Evolutionary conservation across 192 early-diverging fungal species (phyloP).

Genomic region (Mortierella claussenii): DNA sequence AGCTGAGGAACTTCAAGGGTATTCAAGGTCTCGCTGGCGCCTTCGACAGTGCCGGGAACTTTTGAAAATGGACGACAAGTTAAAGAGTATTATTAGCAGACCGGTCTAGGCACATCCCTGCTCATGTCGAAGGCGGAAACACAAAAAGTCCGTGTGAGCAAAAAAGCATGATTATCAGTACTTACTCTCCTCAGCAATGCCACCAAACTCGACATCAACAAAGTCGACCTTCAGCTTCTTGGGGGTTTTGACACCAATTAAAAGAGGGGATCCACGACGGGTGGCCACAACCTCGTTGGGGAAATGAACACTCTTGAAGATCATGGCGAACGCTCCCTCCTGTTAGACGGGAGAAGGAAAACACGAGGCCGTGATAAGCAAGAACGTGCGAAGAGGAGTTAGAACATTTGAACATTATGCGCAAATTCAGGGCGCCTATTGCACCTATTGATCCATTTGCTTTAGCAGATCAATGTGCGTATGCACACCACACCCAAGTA

Average conservation of each 20-base stretch:
- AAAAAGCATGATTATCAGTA: not conserved
- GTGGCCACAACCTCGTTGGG: constrained; percentile 95
- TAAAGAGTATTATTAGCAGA: constrained; percentile 56
- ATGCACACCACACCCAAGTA: too few relatives aligned
- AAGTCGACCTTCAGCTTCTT: constrained; percentile 99
- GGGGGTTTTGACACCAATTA: constrained; percentile 96
- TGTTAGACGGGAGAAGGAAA: constrained; percentile 12
- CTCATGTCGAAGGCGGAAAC: too few relatives aligned
- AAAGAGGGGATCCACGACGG: constrained; percentile 96
- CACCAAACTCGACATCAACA: constrained; percentile 94
- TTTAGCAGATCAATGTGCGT: too few relatives aligned
- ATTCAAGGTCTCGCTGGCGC: constrained; percentile 32
- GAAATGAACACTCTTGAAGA: constrained; percentile 95
- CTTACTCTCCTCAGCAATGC: constrained; percentile 35
- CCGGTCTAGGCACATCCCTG: too few relatives aligned
- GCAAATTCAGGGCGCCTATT: too few relatives aligned
- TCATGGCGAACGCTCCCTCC: constrained; percentile 98
- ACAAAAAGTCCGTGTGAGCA: too few relatives aligned
- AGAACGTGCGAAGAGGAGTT: too few relatives aligned
- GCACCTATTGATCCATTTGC: too few relatives aligned
- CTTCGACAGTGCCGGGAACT: constrained; percentile 63
- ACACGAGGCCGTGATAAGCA: too few relatives aligned
- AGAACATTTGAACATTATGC: too few relatives aligned
- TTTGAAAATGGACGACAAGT: constrained; percentile 43
- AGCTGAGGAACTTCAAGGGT: constrained; percentile 66